Evolutionary conservation across 73 alveolate genomes (phyloP).

Genomic region (Paramecium sonneborni): DNA sequence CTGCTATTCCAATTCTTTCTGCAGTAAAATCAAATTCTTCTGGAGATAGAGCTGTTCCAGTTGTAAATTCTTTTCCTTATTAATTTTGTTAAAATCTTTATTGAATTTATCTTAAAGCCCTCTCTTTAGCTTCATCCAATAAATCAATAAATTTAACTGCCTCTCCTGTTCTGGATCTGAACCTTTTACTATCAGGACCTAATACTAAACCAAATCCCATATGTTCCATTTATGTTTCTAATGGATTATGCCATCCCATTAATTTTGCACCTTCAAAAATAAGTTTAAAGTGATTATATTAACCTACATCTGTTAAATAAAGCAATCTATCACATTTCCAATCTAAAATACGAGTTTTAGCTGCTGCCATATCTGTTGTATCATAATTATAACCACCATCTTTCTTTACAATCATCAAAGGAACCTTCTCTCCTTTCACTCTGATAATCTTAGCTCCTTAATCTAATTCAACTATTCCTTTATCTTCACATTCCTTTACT

Average conservation of each 20-base stretch:
- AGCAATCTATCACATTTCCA: conserved; percentile 87
- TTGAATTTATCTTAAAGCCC: conserved; percentile 78
- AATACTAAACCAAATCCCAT: conserved; percentile 99
- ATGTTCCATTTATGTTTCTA: conserved; percentile 89
- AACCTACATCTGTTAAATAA: conserved; percentile 97
- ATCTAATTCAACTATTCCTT: conserved; percentile 80
- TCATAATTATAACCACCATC: conserved; percentile 99
- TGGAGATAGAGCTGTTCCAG: conserved; percentile 78
- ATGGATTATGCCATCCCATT: conserved; percentile 89
- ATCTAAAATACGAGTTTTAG: conserved; percentile 84
- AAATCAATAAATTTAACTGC: conserved; percentile 90
- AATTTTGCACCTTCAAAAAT: conserved; percentile 95
- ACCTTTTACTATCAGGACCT: conserved; percentile 95
- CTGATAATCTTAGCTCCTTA: conserved; percentile 93
- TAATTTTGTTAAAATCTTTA: conserved; percentile 9
- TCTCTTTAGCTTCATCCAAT: conserved; percentile 96
- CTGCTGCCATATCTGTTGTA: conserved; percentile 98
- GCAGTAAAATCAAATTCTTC: conserved; percentile 87
- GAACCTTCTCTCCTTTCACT: conserved; percentile 80
- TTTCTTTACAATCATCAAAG: conserved; percentile 93
- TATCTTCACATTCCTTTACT: conserved; percentile 86
- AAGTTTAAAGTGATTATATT: conserved; percentile 94
- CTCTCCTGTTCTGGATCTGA: conserved; percentile 97
- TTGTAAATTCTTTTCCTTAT: conserved; percentile 55
- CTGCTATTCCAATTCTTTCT: conserved; percentile 96